Conservation (phyloP, 352 stramenopile species). For the Thalassiosira mediterranea region DNA sequence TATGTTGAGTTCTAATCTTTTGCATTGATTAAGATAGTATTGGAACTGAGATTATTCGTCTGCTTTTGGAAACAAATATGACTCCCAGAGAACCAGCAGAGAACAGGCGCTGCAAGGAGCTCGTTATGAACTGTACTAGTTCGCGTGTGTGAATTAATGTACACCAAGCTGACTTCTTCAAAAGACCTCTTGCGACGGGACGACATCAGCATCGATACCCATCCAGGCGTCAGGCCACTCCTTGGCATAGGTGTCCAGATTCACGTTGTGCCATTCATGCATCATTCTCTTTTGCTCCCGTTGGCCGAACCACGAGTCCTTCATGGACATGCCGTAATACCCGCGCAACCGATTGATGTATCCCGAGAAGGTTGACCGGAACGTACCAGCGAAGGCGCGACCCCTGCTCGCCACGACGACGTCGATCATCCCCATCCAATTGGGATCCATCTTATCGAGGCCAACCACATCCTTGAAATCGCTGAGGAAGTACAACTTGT, state of each 20-base stretch:
- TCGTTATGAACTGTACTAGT: no score
- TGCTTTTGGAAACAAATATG: no score
- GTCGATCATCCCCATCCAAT: slow-evolving; percentile 88
- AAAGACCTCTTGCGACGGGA: slow-evolving; percentile 57
- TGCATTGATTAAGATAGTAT: no score
- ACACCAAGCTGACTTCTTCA: no score
- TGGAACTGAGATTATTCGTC: no score
- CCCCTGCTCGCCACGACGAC: slow-evolving; percentile 81
- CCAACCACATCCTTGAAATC: slow-evolving; percentile 75
- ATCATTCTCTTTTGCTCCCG: slow-evolving; percentile 47
- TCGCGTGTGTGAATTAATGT: no score
- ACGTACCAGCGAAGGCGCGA: slow-evolving; percentile 85
- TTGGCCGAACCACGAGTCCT: slow-evolving; percentile 69
- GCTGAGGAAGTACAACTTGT: slow-evolving; percentile 79
- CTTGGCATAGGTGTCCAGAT: slow-evolving; percentile 58
- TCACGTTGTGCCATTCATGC: slow-evolving; percentile 64
- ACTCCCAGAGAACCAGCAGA: no score
- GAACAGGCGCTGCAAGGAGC: no score
- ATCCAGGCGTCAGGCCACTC: slow-evolving; percentile 77
- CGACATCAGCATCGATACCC: slow-evolving; percentile 69
- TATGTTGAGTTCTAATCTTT: no score
- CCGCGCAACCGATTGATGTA: slow-evolving; percentile 88
- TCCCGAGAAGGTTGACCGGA: slow-evolving; percentile 86
- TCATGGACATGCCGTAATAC: slow-evolving; percentile 81
- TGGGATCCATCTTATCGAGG: slow-evolving; percentile 79